Evolutionary conservation across 352 stramenopile genomes (phyloP), one percentile per base, ranked within the genome.

Genomic region (Globisporangium mamillatum): DNA sequence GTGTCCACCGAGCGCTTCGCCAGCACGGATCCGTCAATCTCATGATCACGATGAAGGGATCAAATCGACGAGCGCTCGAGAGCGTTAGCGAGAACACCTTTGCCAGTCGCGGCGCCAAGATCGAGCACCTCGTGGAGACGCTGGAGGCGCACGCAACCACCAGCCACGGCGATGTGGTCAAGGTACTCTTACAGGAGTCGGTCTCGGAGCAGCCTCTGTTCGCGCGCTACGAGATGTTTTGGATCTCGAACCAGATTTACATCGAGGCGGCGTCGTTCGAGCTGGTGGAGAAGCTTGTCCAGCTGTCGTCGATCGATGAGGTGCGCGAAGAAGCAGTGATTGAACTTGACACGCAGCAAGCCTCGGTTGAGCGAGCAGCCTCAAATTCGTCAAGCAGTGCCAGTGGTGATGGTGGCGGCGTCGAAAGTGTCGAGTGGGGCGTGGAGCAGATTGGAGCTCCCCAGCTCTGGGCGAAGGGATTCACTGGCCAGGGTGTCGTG

Each of bases 161-260:
- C 34, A 41, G 34, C 14, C 27, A 65, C 50, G 34, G 41, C 4
- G 16, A 48, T 1, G 56, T 75, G 12, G 61, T 59, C 27, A 66
- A 72, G 68, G 25, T 67, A 22, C 44, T 75, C 16, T 25, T 16
- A 20, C 27, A 67, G 9, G 67, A 74, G 24, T 65, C 59, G 3
- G 58, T 24, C 27, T 54, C 53, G 0, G 58, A 36, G 36, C 55
- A 65, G 44, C 67, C 64, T 10, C 38, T 73, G 41, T 76, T 67
- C 55, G 20, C 55, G 24, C 57, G 44, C 27, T 69, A 64, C 22
- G 29, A 78, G 72, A 48, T 59, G 57, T 75, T 76, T 55, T 78
- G 73, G 73, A 74, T 78, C 70, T 56, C 58, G 20, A 76, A 74
- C 66, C 65, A 74, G 63, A 57, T 76, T 52, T 74, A 54, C 36